Conservation (phyloP, 495 filamentous ascomycete species). For the Symbiotaphrina buchneri region DNA sequence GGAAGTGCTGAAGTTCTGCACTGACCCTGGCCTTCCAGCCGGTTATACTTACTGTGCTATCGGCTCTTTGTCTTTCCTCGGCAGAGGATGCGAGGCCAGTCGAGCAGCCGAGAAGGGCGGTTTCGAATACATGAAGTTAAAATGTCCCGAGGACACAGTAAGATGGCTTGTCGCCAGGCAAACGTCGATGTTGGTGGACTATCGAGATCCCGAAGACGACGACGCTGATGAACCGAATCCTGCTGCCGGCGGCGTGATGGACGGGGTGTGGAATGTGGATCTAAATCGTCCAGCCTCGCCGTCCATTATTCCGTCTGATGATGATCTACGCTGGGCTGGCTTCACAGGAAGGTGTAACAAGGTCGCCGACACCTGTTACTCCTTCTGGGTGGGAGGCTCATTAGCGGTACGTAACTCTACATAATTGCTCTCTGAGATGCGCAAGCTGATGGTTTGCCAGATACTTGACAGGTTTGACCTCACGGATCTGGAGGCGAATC, state of each 20-base stretch:
- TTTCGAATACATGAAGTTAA: slow-evolving; percentile 1
- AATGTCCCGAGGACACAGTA: slow-evolving; percentile 21
- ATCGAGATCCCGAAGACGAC: slow-evolving; percentile 21
- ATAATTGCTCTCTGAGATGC: neutral
- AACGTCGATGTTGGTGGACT: too few relatives aligned
- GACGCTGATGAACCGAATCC: slow-evolving; percentile 17
- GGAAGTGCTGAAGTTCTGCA: too few relatives aligned
- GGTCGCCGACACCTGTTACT: slow-evolving; percentile 78
- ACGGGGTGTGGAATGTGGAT: too few relatives aligned
- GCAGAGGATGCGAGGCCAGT: slow-evolving; percentile 5
- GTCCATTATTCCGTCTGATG: too few relatives aligned
- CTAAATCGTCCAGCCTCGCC: slow-evolving; percentile 12
- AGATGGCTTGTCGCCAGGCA: slow-evolving; percentile 55
- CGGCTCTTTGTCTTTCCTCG: slow-evolving; percentile 46
- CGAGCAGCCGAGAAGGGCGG: neutral
- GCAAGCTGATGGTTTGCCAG: slow-evolving; percentile 17
- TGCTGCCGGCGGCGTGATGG: slow-evolving; percentile 6
- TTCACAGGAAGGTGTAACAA: slow-evolving; percentile 87
- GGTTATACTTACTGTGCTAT: slow-evolving; percentile 80
- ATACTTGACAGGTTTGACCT: slow-evolving; percentile 41
- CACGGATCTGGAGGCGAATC: slow-evolving; percentile 32
- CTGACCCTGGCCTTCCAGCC: slow-evolving; percentile 21
- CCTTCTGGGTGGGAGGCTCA: slow-evolving; percentile 67
- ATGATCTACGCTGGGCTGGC: slow-evolving; percentile 30
- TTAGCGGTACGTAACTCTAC: slow-evolving; percentile 25